phyloP scores from a whole-genome alignment of 208 protist species.

The Trypanosoma scelopori region DNA sequence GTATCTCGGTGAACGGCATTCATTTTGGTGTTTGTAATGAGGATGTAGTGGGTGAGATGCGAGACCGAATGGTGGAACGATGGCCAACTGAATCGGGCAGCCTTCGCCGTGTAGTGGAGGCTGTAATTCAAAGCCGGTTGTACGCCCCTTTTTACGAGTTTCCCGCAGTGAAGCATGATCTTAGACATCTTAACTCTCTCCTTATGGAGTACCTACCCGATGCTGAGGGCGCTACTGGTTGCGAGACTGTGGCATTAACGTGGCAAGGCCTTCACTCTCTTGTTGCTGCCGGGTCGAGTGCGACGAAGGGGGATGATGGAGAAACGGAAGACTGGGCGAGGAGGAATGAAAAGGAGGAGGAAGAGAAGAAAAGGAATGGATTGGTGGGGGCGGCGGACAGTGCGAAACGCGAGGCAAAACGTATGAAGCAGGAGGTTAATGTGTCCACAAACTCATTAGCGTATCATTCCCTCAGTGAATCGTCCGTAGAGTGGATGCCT shows the following conservation, averaged over 20 bases:
- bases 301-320: too few relatives aligned
- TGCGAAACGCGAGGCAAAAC: background rate
- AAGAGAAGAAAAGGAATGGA: background rate
- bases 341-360: too few relatives aligned
- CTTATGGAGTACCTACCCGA: slow-evolving; percentile 55
- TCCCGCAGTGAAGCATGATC: slow-evolving; percentile 48
- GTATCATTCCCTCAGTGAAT: background rate
- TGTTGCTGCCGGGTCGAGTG: too few relatives aligned
- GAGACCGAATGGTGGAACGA: slow-evolving; percentile 69
- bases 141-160: slow-evolving; percentile 73
- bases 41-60: slow-evolving; percentile 75
- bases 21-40: slow-evolving; percentile 85
- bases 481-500: slow-evolving; percentile 57
- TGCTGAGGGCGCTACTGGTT: slow-evolving; percentile 6
- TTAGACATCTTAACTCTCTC: slow-evolving; percentile 58
- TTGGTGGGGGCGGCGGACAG: slow-evolving; percentile 1
- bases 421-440: slow-evolving; percentile 30
- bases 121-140: slow-evolving; percentile 61
- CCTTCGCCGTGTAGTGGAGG: slow-evolving; percentile 77
- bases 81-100: slow-evolving; percentile 71
- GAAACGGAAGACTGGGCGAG: too few relatives aligned
- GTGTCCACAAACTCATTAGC: slow-evolving; percentile 1
- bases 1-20: slow-evolving; percentile 73
- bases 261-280: slow-evolving; percentile 16
- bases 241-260: background rate